phyloP scores from a whole-genome alignment of 2,329 filamentous ascomycete genomes.

The Pseudogymnoascus sp. region DNA sequence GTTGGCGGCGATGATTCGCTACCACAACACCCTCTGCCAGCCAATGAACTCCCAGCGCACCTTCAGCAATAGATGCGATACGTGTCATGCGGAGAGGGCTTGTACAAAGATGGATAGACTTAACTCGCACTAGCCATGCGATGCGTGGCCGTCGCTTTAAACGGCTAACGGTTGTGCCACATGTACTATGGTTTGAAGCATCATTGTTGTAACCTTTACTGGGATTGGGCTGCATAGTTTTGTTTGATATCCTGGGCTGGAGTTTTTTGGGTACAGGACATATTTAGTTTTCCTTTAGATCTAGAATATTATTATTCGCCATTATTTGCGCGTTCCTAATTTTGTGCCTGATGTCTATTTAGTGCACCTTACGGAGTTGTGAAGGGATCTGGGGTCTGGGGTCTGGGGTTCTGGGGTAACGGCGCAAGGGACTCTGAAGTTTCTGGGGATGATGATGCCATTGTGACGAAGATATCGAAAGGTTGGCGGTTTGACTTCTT shows the following conservation, averaged over 20 bases:
- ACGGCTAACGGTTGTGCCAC: background rate
- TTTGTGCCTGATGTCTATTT: background rate
- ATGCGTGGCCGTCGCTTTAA: background rate
- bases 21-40: background rate
- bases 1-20: background rate
- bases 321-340: background rate
- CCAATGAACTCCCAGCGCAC: background rate
- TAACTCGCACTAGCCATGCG: background rate
- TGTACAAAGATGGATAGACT: background rate
- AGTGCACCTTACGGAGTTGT: background rate
- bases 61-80: background rate
- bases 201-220: background rate
- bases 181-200: background rate
- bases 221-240: background rate
- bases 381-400: background rate
- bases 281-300: background rate
- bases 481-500: background rate
- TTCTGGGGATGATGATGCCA: constrained; percentile 1
- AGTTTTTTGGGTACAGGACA: constrained; percentile 6
- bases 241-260: constrained; percentile 6
- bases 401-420: background rate
- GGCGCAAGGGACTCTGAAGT: background rate
- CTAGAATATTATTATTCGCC: constrained; percentile 1
- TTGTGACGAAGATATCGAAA: background rate
- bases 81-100: background rate